phyloP scores from a whole-genome alignment of 257 asterid genomes.

The Jaltomata sinuosa region DNA sequence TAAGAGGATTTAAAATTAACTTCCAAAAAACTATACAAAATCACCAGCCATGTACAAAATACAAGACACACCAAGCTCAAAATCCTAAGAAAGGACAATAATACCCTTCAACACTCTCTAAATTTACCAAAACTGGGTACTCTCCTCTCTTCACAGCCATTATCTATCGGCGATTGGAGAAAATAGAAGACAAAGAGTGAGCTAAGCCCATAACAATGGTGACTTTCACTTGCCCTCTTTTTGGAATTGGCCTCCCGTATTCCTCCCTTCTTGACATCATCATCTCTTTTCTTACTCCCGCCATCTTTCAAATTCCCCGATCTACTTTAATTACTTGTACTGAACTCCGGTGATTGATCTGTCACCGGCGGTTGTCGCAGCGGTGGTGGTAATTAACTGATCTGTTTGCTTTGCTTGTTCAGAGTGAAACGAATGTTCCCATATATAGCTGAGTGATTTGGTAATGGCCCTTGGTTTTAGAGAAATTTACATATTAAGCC shows the following conservation, averaged over 20 bases:
- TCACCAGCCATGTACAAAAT: neutral
- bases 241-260: constrained; percentile 53
- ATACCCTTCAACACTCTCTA: neutral
- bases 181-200: constrained; percentile 37
- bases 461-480: neutral
- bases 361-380: neutral
- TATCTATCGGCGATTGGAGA: constrained; percentile 7
- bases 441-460: constrained; percentile 6
- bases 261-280: constrained; percentile 24
- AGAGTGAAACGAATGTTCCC: neutral
- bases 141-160: neutral
- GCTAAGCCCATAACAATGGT: constrained; percentile 54
- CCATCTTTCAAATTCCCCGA: constrained; percentile 20
- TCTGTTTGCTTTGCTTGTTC: neutral
- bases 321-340: neutral
- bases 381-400: neutral
- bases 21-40: neutral
- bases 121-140: neutral
- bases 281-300: constrained; percentile 30
- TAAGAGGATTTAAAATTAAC: neutral
- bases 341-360: neutral
- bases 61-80: neutral
- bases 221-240: constrained; percentile 61
- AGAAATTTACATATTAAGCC: neutral
- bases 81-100: neutral